phyloP scores from a whole-genome alignment of 495 filamentous ascomycete genomes.

The Schizothecium vesticola region DNA sequence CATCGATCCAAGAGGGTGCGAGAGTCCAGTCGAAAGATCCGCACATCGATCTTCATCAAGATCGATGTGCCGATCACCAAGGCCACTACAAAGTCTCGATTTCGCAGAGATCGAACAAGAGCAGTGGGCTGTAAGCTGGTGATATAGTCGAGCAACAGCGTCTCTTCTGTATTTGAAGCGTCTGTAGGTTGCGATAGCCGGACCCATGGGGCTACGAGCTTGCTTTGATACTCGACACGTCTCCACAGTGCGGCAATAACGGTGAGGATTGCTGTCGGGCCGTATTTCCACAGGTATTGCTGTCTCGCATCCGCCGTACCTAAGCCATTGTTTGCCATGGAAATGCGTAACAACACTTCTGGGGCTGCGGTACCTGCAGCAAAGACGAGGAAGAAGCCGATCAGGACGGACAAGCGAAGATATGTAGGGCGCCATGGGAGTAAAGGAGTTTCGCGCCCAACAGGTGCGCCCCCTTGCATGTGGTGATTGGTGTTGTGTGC shows the following conservation, averaged over 20 bases:
- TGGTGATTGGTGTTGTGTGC: too few species aligned
- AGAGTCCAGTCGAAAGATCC: too few species aligned
- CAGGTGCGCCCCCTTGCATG: too few species aligned
- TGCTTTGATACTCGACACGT: slow-evolving; percentile 13
- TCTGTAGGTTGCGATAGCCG: neutral
- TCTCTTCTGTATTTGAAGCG: neutral
- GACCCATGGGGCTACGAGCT: slow-evolving; percentile 11
- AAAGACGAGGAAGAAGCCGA: neutral
- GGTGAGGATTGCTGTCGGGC: slow-evolving; percentile 22
- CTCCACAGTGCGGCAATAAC: slow-evolving; percentile 17
- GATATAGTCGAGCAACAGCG: slow-evolving; percentile 13
- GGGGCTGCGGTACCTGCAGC: neutral
- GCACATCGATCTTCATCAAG: too few species aligned
- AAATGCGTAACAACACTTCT: neutral
- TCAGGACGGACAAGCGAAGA: neutral
- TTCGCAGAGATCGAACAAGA: neutral
- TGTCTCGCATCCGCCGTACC: neutral
- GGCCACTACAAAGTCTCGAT: slow-evolving; percentile 5
- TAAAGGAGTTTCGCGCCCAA: too few species aligned
- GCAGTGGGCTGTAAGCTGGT: neutral
- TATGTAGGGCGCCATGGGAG: neutral
- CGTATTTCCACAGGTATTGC: slow-evolving; percentile 26
- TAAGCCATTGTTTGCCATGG: neutral
- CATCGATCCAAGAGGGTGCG: too few species aligned
- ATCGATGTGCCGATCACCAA: neutral